Conservation (phyloP, 805 yeast genomes). For the Tetrapisispora arboricola region DNA sequence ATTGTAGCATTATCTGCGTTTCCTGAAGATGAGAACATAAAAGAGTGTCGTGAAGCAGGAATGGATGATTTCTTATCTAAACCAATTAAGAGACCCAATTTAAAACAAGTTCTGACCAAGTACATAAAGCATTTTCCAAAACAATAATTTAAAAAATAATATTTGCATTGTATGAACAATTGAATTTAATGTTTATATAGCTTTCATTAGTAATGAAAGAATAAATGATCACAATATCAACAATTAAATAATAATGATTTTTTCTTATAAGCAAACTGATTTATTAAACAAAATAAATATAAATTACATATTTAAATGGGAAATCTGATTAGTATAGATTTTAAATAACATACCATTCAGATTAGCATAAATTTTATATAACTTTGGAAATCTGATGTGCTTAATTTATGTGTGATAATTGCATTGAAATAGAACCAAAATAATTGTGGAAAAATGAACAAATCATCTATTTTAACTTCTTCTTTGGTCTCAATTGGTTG, state of each 20-base stretch:
- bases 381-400: too few relatives aligned
- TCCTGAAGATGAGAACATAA: slow-evolving; percentile 84
- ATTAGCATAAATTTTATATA: too few relatives aligned
- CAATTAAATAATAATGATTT: too few relatives aligned
- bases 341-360: too few relatives aligned
- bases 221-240: too few relatives aligned
- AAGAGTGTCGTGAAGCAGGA: slow-evolving; percentile 75
- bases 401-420: slow-evolving; percentile 1
- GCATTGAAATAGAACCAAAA: not conserved
- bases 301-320: too few relatives aligned
- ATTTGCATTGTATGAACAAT: not conserved
- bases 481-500: slow-evolving; percentile 99
- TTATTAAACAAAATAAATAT: too few relatives aligned
- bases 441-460: slow-evolving; percentile 6
- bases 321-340: too few relatives aligned
- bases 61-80: slow-evolving; percentile 88
- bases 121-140: slow-evolving; percentile 6
- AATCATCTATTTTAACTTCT: slow-evolving; percentile 85
- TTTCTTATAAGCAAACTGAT: too few relatives aligned
- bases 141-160: not conserved
- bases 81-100: slow-evolving; percentile 67
- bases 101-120: slow-evolving; percentile 42
- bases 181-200: too few relatives aligned
- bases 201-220: too few relatives aligned
- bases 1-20: slow-evolving; percentile 92